These are phyloP conservation scores for Populus hybrid DNA, from an alignment of 441 rosid genomes.

Conservation along the genomic window DNA sequence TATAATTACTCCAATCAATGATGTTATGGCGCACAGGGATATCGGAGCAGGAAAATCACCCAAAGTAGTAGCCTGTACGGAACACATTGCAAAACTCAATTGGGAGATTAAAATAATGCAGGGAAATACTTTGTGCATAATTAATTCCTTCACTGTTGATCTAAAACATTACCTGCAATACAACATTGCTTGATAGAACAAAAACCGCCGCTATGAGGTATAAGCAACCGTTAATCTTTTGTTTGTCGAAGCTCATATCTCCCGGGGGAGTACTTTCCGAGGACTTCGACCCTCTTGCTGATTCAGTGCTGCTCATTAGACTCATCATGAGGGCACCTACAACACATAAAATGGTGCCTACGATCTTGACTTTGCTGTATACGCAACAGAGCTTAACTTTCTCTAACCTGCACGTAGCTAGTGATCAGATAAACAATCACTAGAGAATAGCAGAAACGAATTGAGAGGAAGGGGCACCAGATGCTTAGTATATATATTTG, in stretches of 20 bases:
- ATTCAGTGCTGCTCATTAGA: slow-evolving; percentile 56
- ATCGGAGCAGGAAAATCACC: slow-evolving; percentile 84
- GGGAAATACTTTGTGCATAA: background rate
- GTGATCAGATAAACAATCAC: background rate
- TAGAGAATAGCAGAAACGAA: background rate
- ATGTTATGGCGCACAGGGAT: slow-evolving; percentile 72
- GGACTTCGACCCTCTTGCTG: background rate
- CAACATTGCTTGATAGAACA: slow-evolving; percentile 52
- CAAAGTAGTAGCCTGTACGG: slow-evolving; percentile 56
- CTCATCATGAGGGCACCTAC: slow-evolving; percentile 73
- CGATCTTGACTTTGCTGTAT: slow-evolving; percentile 71
- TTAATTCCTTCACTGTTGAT: background rate
- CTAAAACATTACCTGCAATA: slow-evolving; percentile 52
- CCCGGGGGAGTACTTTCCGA: background rate
- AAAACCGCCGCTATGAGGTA: slow-evolving; percentile 61
- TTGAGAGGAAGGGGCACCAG: background rate
- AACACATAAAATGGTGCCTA: slow-evolving; percentile 71
- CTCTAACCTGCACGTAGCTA: slow-evolving; percentile 50
- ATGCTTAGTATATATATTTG: too few relatives aligned
- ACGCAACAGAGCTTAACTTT: slow-evolving; percentile 51
- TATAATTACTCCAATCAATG: slow-evolving; percentile 61
- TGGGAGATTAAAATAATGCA: background rate
- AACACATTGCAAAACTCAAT: background rate
- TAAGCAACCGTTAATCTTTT: slow-evolving; percentile 67
- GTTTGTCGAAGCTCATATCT: slow-evolving; percentile 30